phyloP scores from a whole-genome alignment of 2,329 filamentous ascomycete genomes.

The Microsporum canis region DNA sequence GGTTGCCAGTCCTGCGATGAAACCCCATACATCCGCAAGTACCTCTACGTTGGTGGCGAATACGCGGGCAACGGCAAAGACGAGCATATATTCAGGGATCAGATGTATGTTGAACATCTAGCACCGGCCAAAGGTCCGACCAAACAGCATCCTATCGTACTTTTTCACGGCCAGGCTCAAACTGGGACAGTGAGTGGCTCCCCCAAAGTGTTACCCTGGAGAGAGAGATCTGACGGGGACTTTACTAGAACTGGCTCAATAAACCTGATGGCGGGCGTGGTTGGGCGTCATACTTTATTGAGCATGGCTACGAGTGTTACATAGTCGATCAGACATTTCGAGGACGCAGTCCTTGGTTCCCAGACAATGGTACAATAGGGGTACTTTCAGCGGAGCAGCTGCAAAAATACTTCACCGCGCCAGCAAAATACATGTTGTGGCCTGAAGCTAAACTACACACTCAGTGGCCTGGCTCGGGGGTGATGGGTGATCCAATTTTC shows the following conservation, averaged over 20 bases:
- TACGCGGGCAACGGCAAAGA: slow-evolving; percentile 12
- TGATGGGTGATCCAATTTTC: slow-evolving; percentile 22
- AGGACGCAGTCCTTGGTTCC: slow-evolving; percentile 19
- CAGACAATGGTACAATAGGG: slow-evolving; percentile 10
- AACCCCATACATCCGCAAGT: slow-evolving; percentile 9
- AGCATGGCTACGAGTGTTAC: slow-evolving; percentile 34
- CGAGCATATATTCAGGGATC: slow-evolving; percentile 18
- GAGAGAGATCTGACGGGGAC: not conserved
- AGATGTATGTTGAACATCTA: slow-evolving; percentile 22
- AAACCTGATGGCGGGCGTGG: slow-evolving; percentile 36
- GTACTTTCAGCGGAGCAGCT: slow-evolving; percentile 10
- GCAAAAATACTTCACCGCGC: slow-evolving; percentile 19
- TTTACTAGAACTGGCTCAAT: slow-evolving; percentile 29
- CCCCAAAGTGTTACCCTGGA: no score
- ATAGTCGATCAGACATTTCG: slow-evolving; percentile 28
- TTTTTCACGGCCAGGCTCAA: slow-evolving; percentile 17
- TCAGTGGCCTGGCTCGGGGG: slow-evolving; percentile 30
- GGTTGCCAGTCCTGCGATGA: not conserved
- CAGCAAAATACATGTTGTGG: slow-evolving; percentile 15
- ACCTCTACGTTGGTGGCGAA: slow-evolving; percentile 19
- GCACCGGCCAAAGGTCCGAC: slow-evolving; percentile 10
- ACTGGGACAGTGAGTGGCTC: slow-evolving; percentile 16
- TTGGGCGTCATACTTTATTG: slow-evolving; percentile 36
- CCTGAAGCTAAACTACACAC: slow-evolving; percentile 30
- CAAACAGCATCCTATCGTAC: slow-evolving; percentile 16